Evolutionary conservation across 1,139 yeast species (phyloP).

Genomic region (Ogataea hybrid): DNA sequence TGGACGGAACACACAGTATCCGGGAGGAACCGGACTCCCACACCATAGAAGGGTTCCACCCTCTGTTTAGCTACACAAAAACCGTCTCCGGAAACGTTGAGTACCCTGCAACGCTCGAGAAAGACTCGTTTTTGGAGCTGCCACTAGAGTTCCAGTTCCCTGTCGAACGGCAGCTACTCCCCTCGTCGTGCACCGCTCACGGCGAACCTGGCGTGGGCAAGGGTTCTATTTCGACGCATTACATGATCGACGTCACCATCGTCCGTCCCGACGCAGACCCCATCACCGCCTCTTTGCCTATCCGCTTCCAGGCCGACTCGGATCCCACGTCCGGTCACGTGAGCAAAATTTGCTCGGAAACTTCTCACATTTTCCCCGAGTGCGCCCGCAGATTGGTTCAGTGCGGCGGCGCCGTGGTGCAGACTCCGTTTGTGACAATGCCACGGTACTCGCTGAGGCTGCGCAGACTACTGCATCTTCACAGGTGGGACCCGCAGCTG

Average conservation of each 20-base stretch:
- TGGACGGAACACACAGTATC: constrained; percentile 10
- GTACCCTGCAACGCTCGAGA: constrained; percentile 1
- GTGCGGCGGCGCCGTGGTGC: constrained; percentile 17
- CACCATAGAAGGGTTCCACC: constrained; percentile 8
- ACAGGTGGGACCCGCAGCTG: neutral
- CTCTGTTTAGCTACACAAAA: constrained; percentile 10
- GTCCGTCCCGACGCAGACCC: constrained; percentile 2
- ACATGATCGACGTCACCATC: constrained; percentile 13
- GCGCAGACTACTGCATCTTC: neutral
- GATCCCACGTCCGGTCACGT: constrained; percentile 9
- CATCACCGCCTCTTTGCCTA: constrained; percentile 8
- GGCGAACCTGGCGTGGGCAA: constrained; percentile 8
- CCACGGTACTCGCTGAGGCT: neutral
- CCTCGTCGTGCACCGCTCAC: constrained; percentile 14
- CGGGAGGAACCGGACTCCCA: constrained; percentile 8
- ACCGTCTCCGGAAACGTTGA: neutral
- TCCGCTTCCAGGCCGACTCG: constrained; percentile 14
- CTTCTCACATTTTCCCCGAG: constrained; percentile 12
- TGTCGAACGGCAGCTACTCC: constrained; percentile 12
- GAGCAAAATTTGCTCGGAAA: neutral
- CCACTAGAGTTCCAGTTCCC: constrained; percentile 14
- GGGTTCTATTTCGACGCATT: constrained; percentile 13
- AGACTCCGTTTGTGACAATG: constrained; percentile 16
- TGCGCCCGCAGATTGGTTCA: constrained; percentile 21
- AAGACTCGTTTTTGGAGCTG: constrained; percentile 4